Conservation (phyloP, 345 rosid genomes). For the Psidium friedrichsthalianum region DNA sequence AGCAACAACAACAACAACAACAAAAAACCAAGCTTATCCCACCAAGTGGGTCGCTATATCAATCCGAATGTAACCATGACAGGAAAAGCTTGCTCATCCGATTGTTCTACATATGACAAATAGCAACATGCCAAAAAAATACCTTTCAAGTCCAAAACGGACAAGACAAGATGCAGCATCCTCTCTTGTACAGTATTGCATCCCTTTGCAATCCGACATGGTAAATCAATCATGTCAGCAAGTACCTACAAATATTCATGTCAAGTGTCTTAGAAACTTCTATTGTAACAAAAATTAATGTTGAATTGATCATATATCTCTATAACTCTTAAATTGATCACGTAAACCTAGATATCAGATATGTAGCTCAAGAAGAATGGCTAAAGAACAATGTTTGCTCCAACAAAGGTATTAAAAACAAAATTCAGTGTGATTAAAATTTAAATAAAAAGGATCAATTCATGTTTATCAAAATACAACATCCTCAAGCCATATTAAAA, state of each 20-base stretch:
- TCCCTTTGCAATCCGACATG: conserved; percentile 97
- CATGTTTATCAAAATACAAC: neutral
- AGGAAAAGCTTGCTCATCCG: neutral
- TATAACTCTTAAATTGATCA: neutral
- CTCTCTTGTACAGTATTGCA: conserved; percentile 82
- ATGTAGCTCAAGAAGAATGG: neutral
- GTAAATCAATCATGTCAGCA: conserved; percentile 87
- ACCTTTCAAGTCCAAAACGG: conserved; percentile 93
- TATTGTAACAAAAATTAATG: neutral
- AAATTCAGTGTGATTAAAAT: neutral
- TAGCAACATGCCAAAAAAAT: neutral
- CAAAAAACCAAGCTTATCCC: neutral
- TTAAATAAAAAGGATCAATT: neutral
- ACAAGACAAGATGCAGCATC: conserved; percentile 98
- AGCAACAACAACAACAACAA: neutral
- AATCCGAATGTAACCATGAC: neutral
- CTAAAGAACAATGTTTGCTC: neutral
- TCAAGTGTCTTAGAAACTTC: neutral
- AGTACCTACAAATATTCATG: conserved; percentile 47
- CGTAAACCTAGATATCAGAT: neutral
- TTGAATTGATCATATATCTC: neutral
- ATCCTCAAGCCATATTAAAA: neutral
- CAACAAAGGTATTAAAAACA: neutral
- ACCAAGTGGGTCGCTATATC: neutral
- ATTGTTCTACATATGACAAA: neutral